Conservation (phyloP, 2,329 filamentous ascomycete genomes). For the Macroventuria anomochaeta region DNA sequence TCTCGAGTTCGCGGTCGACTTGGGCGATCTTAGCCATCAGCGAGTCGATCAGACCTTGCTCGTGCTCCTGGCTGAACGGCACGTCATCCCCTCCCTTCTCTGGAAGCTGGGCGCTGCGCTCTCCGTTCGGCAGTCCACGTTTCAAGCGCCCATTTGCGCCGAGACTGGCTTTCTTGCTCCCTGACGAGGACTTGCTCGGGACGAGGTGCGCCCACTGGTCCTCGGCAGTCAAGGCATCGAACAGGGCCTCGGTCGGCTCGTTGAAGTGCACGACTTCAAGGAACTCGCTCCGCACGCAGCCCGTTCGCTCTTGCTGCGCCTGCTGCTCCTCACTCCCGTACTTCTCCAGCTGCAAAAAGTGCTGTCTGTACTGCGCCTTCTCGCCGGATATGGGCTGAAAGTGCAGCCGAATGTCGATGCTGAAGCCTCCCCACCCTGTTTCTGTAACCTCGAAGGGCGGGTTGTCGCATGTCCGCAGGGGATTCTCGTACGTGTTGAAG, state of each 20-base stretch:
- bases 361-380: constrained; percentile 95
- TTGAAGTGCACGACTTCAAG: constrained; percentile 98
- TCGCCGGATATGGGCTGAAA: constrained; percentile 87
- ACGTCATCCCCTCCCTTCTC: constrained; percentile 43
- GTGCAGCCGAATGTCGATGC: constrained; percentile 93
- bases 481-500: constrained; percentile 94
- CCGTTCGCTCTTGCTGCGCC: constrained; percentile 61
- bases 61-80: constrained; percentile 47
- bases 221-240: constrained; percentile 80
- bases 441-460: constrained; percentile 85
- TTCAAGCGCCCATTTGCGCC: constrained; percentile 43
- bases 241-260: constrained; percentile 92
- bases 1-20: constrained; percentile 43
- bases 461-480: constrained; percentile 75
- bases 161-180: constrained; percentile 47
- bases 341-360: constrained; percentile 88
- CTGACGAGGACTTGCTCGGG: constrained; percentile 49
- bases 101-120: constrained; percentile 45
- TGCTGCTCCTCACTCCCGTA: constrained; percentile 75
- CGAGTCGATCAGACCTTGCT: constrained; percentile 39
- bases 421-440: constrained; percentile 98
- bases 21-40: constrained; percentile 41
- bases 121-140: constrained; percentile 45
- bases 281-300: constrained; percentile 75
- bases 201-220: constrained; percentile 61